Evolutionary conservation across 176 grass and related monocot genomes (phyloP), one percentile per base, ranked within the genome.

Genomic region (Thinopyrum elongatum): DNA sequence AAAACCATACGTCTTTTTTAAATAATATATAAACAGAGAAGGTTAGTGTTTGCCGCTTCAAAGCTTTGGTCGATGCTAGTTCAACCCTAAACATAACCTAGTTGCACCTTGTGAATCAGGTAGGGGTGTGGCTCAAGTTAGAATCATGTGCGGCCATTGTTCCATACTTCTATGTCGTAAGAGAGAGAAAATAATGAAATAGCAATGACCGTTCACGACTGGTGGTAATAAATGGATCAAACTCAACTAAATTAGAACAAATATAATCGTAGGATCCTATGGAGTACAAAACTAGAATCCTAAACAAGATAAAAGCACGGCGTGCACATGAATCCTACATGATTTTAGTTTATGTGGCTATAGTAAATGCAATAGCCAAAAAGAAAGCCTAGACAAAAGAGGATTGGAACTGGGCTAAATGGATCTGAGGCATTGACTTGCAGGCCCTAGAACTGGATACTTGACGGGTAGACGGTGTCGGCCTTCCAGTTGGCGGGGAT

Each of bases 401-500:
- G 16, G 49, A 53, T 53, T 53, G 2, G 49, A 19, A 74, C 3
- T 74, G 39, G 26, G 39, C 21, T 39, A 71, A 80, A 42, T 14
- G 28, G 12, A 46, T 65, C 1, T 3, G 25, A 14, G 16, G 36
- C 6, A 47, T 17, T 33, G 42, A 33, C 4, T n/a, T 2, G 16
- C 3, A 70, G 26, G 67, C 8, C 42, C 49, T 74, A 87, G 85
- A 88, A 97, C 79, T 94, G 91, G 61, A 97, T 34, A 31, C 76
- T 74, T 3, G 95, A 97, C 4, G 46, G 4, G 64, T 97, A 97
- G 63, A 90, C 2, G 26, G 63, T 65, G 35, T 63, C 34, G 2
- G 84, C 68, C 74, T 55, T 83, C 92, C 92, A 97, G 41, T 69
- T 29, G 2, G 25, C 65, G 11, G 95, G 95, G 55, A 95, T 90